phyloP scores from a whole-genome alignment of 2,329 filamentous ascomycete species.

The Ceratocystis eucalypticola region DNA sequence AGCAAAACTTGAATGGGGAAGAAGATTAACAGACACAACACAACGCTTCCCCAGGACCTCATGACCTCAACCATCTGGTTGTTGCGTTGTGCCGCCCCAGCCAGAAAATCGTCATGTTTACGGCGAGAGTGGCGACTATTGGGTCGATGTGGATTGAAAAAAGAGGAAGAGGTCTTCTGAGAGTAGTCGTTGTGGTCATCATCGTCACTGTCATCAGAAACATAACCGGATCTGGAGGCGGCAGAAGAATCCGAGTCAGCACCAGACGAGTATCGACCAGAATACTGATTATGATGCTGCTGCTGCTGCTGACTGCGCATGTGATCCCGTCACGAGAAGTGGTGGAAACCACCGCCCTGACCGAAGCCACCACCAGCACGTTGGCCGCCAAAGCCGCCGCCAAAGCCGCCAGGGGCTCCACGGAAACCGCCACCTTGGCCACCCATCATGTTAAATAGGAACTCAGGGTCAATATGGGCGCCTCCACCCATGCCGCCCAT shows the following conservation, averaged over 20 bases:
- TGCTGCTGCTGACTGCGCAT: neutral
- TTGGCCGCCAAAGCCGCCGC: slow-evolving; percentile 29
- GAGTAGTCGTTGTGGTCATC: neutral
- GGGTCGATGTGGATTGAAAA: neutral
- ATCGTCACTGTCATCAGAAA: neutral
- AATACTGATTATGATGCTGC: neutral
- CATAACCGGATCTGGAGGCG: neutral
- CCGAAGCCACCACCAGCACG: slow-evolving; percentile 37
- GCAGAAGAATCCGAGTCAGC: neutral
- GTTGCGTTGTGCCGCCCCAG: neutral
- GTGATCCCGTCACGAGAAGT: slow-evolving; percentile 31
- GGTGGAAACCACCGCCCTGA: slow-evolving; percentile 45
- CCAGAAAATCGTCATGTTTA: slow-evolving; percentile 7
- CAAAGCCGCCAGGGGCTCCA: slow-evolving; percentile 32
- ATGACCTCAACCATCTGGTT: slow-evolving; percentile 10
- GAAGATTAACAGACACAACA: slow-evolving; percentile 14
- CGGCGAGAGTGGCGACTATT: neutral
- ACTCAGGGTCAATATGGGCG: slow-evolving; percentile 59
- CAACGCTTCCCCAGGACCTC: slow-evolving; percentile 11
- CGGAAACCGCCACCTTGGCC: slow-evolving; percentile 41
- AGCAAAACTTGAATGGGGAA: slow-evolving; percentile 16
- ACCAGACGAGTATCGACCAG: neutral
- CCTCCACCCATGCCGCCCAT: slow-evolving; percentile 50
- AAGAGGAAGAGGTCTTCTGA: neutral
- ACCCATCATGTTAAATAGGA: slow-evolving; percentile 76